Evolutionary conservation across 805 yeast species (phyloP).

Genomic region (Saccharomycopsis capsularis): DNA sequence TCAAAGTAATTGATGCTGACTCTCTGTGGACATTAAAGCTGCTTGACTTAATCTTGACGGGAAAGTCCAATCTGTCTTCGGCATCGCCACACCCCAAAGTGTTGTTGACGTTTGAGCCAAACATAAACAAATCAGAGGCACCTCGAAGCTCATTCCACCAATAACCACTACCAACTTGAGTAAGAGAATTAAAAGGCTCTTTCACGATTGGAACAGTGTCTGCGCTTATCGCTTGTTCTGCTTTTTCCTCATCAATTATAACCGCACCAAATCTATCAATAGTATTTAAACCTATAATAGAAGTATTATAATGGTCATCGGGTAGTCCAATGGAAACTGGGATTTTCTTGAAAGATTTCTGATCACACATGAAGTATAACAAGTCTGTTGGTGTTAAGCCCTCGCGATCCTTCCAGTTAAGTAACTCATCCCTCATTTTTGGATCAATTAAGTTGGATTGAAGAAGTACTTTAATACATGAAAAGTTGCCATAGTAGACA

Average conservation of each 20-base stretch:
- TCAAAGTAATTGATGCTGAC: slow-evolving; percentile 20
- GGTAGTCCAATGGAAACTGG: slow-evolving; percentile 32
- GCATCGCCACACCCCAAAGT: slow-evolving; percentile 64
- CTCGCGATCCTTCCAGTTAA: slow-evolving; percentile 60
- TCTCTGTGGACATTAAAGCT: slow-evolving; percentile 24
- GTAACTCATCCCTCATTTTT: slow-evolving; percentile 28
- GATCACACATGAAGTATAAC: slow-evolving; percentile 37
- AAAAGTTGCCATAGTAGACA: slow-evolving; percentile 47
- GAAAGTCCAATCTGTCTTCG: slow-evolving; percentile 37
- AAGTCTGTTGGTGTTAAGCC: slow-evolving; percentile 70
- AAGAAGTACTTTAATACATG: slow-evolving; percentile 43
- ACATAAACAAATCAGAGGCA: slow-evolving; percentile 51
- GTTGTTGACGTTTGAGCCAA: slow-evolving; percentile 57
- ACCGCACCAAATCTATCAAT: slow-evolving; percentile 3
- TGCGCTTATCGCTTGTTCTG: not conserved
- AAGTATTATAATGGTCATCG: not conserved
- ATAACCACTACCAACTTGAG: too few relatives aligned
- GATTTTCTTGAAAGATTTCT: slow-evolving; percentile 36
- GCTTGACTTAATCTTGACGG: slow-evolving; percentile 36
- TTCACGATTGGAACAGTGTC: not conserved
- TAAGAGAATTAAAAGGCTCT: not conserved
- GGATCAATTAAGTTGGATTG: slow-evolving; percentile 25
- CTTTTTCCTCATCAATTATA: not conserved
- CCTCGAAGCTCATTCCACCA: slow-evolving; percentile 44
- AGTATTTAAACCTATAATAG: slow-evolving; percentile 5